Base-by-base conservation (phyloP, 208 protist genomes). In the Acanthamoeba lenticulata region DNA sequence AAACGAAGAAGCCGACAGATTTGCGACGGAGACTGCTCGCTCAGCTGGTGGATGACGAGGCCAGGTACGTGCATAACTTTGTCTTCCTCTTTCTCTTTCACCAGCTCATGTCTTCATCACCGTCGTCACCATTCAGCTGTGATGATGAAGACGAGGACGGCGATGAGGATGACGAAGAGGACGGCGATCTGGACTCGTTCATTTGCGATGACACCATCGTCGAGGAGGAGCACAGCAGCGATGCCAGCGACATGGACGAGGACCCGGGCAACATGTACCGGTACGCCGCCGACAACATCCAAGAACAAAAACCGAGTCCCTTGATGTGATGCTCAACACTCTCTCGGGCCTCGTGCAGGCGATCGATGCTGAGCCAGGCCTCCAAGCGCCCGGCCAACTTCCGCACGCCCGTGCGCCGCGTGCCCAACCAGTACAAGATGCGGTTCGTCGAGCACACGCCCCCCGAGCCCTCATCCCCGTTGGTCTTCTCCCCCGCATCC, bases 391-490 rank as follows among this genome's bases (percentile, higher is more conserved):
- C 86, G 27, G 34, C 86, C 60, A 77, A 77, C 7, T 92, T 92
- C 32, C 49, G 57, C 34, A 77, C 86, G 36, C 86, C 86, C 5
- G 5, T 74, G 42, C 49, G 60, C 5, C 52, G 34, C 6, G 44
- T 47, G 6, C 86, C 86, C 47, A 92, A 92, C 40, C 9, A 67
- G 29, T 92, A 92, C 62, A 92, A 92, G 44, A 92, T 92, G 86
- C 60, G 34, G 6, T 92, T 79, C 60, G 24, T 92, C 11, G 57
- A 67, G 7, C 27, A 44, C 27, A 45, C 57, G 13, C 29, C 77
- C 29, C 77, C 44, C 47, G 29, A 36, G n/a, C 7, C 45, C 81
- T 89, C 81, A 0, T 36, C 81, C 47, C 19, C 29, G 6, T 27
- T 27, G 60, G 19, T 7, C 3, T 36, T 7, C 60, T 36, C 17